Evolutionary conservation across 2,329 filamentous ascomycete genomes (phyloP), one percentile per base, ranked within the genome.

Genomic region (Zasmidium citrigriseum): DNA sequence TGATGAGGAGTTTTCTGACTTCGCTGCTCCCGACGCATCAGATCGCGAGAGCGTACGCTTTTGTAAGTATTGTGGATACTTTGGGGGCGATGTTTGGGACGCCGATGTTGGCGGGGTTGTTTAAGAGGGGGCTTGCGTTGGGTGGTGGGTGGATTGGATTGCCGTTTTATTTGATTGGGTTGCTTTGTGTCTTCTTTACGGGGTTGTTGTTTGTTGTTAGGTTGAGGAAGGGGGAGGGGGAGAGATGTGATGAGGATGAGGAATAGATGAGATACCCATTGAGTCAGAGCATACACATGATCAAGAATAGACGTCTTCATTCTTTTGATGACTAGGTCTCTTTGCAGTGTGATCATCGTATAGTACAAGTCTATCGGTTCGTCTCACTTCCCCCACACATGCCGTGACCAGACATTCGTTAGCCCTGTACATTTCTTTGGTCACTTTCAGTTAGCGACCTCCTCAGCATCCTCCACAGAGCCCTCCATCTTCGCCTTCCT

Each of bases 21-120:
- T 76, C 77, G 10, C 67, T 85, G 11, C 80, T 86, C 12, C 81
- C 83, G 62, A 75, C 78, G 21, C 78, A 83, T 58, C 79, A 83
- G 3, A 75, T 84, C 12, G 83, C 81, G 21, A 79, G 79, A 0
- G 71, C 85, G 22, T 86, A 85, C 66, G 81, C 80, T 3, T 72
- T 82, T 3, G 73, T 86, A 10, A 76, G 78, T 2, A 74, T 84
- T 22, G 67, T 82, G 27, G 82, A 86, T 60, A 79, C 77, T 9
- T 44, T 79, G 11, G 80, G 82, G n/a, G 63, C 77, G 1, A 76
- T 84, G 59, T 50, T 80, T 4, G 77, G 77, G 0, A 75, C 76
- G 1, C 82, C 83, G 0, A 59, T 78, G 0, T 70, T 85, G 29
- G 80, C 80, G 1, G 73, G 71, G 66, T 66, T 83, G 4, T 76